Evolutionary conservation across 2,329 filamentous ascomycete species (phyloP), one percentile per base, ranked within the genome.

Genomic region (Colletotrichum sp.): DNA sequence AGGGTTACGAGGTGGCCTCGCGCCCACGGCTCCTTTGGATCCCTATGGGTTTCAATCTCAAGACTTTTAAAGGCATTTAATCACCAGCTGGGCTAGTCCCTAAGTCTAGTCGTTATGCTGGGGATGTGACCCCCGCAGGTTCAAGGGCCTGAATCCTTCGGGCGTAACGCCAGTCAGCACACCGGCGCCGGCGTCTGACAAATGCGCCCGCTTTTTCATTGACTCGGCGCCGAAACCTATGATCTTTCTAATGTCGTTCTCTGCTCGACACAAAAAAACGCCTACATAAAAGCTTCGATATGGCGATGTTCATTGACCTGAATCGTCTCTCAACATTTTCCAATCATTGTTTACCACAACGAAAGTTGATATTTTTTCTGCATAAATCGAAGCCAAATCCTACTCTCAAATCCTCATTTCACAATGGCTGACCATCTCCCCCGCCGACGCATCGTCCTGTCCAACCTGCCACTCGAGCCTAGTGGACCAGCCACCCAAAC

Each of bases 381-480:
- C 4, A 21, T 13, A 21, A n/a, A 3, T 24, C 6, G 12, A 7
- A 52, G 10, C n/a, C 24, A 59, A 16, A 2, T 30, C 10, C 9
- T 15, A 28, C 8, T 59, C 24, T 21, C 28, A 21, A 32, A 6
- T 18, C 3, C 18, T 10, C 1, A 21, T 18, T 6, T 44, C 0
- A 65, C n/a, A 3, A 68, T 71, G 69, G 8, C 57, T 7, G 32
- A 21, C 24, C 30, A 52, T 15, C 13, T 8, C 2, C 18, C 52
- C 13, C 70, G 34, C 16, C 70, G 63, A 18, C 70, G 70, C 16
- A 68, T 72, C 26, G n/a, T 72, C n/a, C 9, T 72, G 4, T 68
- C 70, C 13, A 72, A 72, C 26, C 28, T 72, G 16, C 62, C 63
- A 8, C 34, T 72, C 21, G 26, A 26, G 3, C 26, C 8, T 13